Evolutionary conservation across 169 alveolate genomes (phyloP).

Genomic region (Perkinsus marinus): DNA sequence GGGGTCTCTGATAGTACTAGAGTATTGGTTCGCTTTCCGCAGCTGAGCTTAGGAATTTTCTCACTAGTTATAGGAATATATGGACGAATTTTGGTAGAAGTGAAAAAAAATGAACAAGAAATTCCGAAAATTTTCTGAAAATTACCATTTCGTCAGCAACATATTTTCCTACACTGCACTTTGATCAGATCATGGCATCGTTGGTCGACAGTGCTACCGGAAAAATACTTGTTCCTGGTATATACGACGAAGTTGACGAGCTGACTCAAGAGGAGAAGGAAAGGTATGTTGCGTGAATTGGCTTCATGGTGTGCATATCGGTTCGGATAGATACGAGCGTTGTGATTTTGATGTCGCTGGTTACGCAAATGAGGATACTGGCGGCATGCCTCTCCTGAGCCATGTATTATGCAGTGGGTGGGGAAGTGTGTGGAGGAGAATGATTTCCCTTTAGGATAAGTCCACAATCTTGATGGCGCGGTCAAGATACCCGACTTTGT

Average conservation of each 20-base stretch:
- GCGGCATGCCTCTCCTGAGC: neutral
- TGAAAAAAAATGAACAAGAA: no score
- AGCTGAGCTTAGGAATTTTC: no score
- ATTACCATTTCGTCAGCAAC: no score
- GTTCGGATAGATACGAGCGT: neutral
- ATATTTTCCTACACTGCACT: neutral
- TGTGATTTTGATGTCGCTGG: neutral
- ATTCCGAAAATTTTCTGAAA: no score
- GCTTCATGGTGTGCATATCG: neutral
- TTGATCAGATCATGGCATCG: neutral
- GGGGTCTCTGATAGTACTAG: no score
- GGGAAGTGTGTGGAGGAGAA: neutral
- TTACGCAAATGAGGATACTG: neutral
- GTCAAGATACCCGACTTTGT: neutral
- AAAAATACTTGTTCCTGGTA: neutral
- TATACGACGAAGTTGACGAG: neutral
- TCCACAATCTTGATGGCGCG: neutral
- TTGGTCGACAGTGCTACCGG: neutral
- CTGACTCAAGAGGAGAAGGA: neutral
- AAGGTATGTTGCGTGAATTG: neutral
- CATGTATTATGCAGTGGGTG: neutral
- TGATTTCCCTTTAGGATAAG: neutral
- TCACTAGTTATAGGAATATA: no score
- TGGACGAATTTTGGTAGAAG: no score
- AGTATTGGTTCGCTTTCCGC: no score